phyloP scores from a whole-genome alignment of 495 filamentous ascomycete species.

The Penicillium canariense region DNA sequence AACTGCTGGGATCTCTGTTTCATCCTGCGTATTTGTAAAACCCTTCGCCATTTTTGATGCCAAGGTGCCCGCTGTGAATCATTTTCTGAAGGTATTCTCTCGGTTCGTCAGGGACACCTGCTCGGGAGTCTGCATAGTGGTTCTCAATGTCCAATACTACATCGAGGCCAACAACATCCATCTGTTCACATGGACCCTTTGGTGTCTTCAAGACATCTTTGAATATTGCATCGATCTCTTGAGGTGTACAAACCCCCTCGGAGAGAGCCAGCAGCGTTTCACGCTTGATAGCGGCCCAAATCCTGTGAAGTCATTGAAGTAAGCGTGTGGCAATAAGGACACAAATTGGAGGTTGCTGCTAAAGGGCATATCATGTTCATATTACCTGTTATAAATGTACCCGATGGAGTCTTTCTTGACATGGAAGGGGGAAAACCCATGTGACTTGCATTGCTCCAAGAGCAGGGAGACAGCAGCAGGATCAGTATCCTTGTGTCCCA shows the following conservation, averaged over 20 bases:
- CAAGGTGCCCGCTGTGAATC: slow-evolving; percentile 26
- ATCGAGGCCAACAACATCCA: slow-evolving; percentile 43
- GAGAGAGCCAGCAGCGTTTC: slow-evolving; percentile 33
- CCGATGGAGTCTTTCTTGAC: slow-evolving; percentile 34
- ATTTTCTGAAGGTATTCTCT: slow-evolving; percentile 23
- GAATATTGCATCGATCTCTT: slow-evolving; percentile 41
- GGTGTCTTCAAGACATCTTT: slow-evolving; percentile 37
- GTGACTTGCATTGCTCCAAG: slow-evolving; percentile 23
- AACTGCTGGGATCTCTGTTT: no score
- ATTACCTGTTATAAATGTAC: slow-evolving; percentile 42
- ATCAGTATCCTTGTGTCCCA: slow-evolving; percentile 34
- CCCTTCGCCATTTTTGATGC: slow-evolving; percentile 31
- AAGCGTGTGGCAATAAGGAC: no score
- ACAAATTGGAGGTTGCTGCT: not conserved
- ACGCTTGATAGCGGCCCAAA: slow-evolving; percentile 44
- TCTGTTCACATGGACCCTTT: slow-evolving; percentile 38
- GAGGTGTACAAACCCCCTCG: slow-evolving; percentile 32
- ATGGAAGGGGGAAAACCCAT: slow-evolving; percentile 40
- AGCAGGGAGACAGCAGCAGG: slow-evolving; percentile 25
- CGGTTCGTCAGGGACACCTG: slow-evolving; percentile 24
- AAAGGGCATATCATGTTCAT: not conserved
- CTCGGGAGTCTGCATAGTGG: slow-evolving; percentile 29
- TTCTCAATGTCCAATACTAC: slow-evolving; percentile 40
- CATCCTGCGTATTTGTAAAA: slow-evolving; percentile 41
- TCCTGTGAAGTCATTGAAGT: slow-evolving; percentile 17